phyloP scores from a whole-genome alignment of 176 grass and related monocot genomes.

The Lolium perenne region DNA sequence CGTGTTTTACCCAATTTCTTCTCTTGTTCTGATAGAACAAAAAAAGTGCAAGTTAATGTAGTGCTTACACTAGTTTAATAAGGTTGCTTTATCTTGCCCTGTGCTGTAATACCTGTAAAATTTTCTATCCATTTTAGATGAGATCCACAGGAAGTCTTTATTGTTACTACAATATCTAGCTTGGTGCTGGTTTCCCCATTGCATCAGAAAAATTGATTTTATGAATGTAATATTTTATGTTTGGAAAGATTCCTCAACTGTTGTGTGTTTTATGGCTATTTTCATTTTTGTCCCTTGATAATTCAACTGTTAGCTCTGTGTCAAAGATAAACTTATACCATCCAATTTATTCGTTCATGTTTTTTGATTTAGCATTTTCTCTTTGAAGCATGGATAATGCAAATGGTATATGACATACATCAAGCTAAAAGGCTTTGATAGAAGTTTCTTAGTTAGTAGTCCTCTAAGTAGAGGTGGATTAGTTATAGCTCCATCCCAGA shows the following conservation, averaged over 20 bases:
- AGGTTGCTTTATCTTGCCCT: neutral
- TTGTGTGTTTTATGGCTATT: constrained; percentile 3
- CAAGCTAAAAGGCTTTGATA: neutral
- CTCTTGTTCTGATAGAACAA: neutral
- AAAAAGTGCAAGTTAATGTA: neutral
- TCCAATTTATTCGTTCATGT: neutral
- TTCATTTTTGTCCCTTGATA: constrained; percentile 19
- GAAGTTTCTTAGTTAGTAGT: neutral
- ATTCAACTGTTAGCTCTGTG: neutral
- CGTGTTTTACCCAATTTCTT: constrained; percentile 4
- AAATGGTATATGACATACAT: neutral
- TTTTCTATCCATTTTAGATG: constrained; percentile 17
- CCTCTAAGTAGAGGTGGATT: constrained; percentile 6
- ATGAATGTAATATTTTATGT: neutral
- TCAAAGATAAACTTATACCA: neutral
- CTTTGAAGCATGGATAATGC: constrained; percentile 13
- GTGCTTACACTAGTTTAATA: constrained; percentile 11
- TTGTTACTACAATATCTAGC: constrained; percentile 12
- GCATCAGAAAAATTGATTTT: neutral
- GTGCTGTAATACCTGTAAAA: neutral
- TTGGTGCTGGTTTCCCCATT: neutral
- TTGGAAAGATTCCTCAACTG: neutral
- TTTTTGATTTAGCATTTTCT: neutral
- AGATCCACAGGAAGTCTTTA: neutral
- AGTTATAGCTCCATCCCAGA: neutral